Percentiles rank a stretch among this genome's conserved stretches.
These are phyloP conservation scores for Ophiostoma triangulosporum DNA, from an alignment of 2,329 filamentous ascomycete species.

Conservation along the genomic window DNA sequence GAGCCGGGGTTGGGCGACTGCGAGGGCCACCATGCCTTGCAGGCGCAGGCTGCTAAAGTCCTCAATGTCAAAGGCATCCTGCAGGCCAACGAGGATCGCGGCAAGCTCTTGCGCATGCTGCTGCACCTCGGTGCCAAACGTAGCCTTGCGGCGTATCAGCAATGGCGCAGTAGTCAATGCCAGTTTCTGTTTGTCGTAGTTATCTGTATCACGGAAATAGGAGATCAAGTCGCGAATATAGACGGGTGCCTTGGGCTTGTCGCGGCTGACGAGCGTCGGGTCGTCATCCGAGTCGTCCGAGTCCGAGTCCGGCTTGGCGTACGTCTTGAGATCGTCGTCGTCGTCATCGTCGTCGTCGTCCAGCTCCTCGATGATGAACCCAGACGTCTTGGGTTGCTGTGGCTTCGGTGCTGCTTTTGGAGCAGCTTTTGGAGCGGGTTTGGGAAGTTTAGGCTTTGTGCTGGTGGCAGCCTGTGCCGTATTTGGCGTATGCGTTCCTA, in stretches of 20 bases:
- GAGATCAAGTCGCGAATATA: conserved; percentile 77
- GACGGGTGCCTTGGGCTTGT: conserved; percentile 74
- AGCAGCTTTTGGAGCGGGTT: conserved; percentile 17
- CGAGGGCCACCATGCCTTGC: conserved; percentile 68
- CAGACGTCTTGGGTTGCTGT: conserved; percentile 15
- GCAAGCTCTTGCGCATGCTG: conserved; percentile 76
- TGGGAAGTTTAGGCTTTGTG: conserved; percentile 7
- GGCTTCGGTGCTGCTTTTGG: not conserved
- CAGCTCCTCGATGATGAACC: conserved; percentile 53
- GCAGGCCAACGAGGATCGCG: conserved; percentile 59
- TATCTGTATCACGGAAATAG: conserved; percentile 68
- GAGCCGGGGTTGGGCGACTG: conserved; percentile 59
- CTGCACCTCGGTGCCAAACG: conserved; percentile 75
- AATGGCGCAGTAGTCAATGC: conserved; percentile 62
- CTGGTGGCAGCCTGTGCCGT: conserved; percentile 5
- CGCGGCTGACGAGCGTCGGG: conserved; percentile 68
- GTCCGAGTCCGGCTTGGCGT: conserved; percentile 78
- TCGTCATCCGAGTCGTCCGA: conserved; percentile 88
- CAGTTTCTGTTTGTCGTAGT: conserved; percentile 71
- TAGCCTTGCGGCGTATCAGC: conserved; percentile 77
- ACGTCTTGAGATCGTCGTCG: conserved; percentile 58
- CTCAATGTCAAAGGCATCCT: conserved; percentile 74
- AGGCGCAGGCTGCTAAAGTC: conserved; percentile 62
- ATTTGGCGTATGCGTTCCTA: conserved; percentile 22
- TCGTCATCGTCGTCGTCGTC: conserved; percentile 46